Evolutionary conservation across 805 yeast genomes (phyloP).

Genomic region (Ogataea henricii): DNA sequence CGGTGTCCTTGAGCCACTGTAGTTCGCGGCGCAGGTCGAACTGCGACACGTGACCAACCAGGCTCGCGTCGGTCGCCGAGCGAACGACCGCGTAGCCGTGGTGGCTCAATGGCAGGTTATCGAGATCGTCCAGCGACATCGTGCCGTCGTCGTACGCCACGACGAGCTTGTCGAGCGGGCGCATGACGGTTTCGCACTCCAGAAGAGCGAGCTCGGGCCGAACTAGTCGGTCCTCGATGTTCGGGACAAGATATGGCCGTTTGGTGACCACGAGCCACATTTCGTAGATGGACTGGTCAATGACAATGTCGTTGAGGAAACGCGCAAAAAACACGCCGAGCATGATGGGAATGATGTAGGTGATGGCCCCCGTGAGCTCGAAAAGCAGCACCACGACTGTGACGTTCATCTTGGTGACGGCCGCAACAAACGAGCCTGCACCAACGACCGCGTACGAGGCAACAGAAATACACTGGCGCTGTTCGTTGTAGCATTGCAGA

Average conservation of each 20-base stretch:
- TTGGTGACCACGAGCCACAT: slow-evolving; percentile 45
- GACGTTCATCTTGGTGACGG: slow-evolving; percentile 78
- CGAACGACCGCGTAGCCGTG: slow-evolving; percentile 50
- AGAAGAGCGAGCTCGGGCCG: slow-evolving; percentile 42
- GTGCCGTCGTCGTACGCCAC: slow-evolving; percentile 37
- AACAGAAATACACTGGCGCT: slow-evolving; percentile 64
- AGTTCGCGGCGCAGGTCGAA: slow-evolving; percentile 38
- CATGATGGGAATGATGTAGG: slow-evolving; percentile 86
- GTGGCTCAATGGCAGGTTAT: slow-evolving; percentile 23
- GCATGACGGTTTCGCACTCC: slow-evolving; percentile 39
- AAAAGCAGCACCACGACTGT: slow-evolving; percentile 78
- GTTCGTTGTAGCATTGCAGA: slow-evolving; percentile 41
- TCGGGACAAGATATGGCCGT: slow-evolving; percentile 45
- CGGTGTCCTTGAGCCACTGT: slow-evolving; percentile 10
- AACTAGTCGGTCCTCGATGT: slow-evolving; percentile 35
- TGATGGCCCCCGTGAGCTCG: slow-evolving; percentile 84
- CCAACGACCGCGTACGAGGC: slow-evolving; percentile 90
- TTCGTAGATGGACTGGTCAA: slow-evolving; percentile 66
- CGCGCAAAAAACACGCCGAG: slow-evolving; percentile 75
- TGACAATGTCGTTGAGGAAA: slow-evolving; percentile 65
- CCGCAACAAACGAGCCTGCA: slow-evolving; percentile 79
- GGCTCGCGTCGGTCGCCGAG: slow-evolving; percentile 33
- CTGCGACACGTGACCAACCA: slow-evolving; percentile 47
- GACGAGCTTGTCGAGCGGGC: slow-evolving; percentile 29
- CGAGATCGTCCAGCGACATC: slow-evolving; percentile 28